A percentile compares a stretch with the other conserved stretches of the same genome.
phyloP scores from a whole-genome alignment of 805 yeast species.

The Saccharomycopsis fibuligera region DNA sequence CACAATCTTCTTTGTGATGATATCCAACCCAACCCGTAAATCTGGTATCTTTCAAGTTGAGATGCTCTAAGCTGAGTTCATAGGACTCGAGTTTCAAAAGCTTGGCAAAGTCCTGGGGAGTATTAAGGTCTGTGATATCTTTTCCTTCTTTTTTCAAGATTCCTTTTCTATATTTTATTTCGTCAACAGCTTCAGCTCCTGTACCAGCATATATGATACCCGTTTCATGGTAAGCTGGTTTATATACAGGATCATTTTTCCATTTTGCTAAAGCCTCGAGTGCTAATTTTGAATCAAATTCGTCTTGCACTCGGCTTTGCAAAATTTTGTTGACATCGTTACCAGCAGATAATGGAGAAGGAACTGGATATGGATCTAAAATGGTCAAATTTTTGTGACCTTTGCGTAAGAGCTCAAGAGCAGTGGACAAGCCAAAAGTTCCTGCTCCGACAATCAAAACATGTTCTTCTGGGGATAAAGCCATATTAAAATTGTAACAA shows the following conservation, averaged over 20 bases:
- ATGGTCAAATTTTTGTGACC: constrained; percentile 30
- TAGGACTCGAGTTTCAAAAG: neutral
- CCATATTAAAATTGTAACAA: too few species aligned
- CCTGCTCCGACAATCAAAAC: constrained; percentile 38
- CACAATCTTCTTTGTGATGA: constrained; percentile 29
- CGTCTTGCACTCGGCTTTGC: constrained; percentile 24
- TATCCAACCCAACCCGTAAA: constrained; percentile 31
- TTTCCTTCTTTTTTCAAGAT: neutral
- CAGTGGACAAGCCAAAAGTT: constrained; percentile 39
- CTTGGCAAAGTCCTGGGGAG: constrained; percentile 2
- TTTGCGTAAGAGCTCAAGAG: constrained; percentile 30
- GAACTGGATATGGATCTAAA: constrained; percentile 30
- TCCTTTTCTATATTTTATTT: constrained; percentile 15
- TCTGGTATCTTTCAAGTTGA: neutral
- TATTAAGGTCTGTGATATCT: neutral
- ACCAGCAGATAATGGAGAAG: constrained; percentile 36
- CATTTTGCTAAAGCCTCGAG: constrained; percentile 31
- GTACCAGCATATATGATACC: constrained; percentile 27
- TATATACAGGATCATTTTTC: constrained; percentile 29
- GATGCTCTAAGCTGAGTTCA: neutral
- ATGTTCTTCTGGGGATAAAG: constrained; percentile 13
- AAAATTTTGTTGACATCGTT: constrained; percentile 38
- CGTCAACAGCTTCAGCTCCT: constrained; percentile 24
- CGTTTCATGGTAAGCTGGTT: constrained; percentile 29
- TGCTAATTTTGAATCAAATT: constrained; percentile 26